These are phyloP conservation scores for Rostrohypoxylon terebratum DNA, from an alignment of 495 filamentous ascomycete species.

Conservation along the genomic window DNA sequence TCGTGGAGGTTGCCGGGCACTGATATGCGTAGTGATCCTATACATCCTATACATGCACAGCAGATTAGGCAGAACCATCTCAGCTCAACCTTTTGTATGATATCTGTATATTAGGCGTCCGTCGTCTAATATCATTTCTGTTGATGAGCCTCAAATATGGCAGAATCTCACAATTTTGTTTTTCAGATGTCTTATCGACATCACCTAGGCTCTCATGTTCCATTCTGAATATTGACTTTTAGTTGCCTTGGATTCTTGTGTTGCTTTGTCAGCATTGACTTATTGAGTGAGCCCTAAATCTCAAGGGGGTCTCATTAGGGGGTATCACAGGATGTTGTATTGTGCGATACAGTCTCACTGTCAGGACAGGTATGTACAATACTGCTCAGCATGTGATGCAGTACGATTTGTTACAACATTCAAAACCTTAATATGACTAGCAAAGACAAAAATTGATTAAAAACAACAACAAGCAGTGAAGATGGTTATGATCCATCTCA, in stretches of 20 bases:
- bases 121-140: not conserved
- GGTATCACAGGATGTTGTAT: not conserved
- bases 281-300: not conserved
- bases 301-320: not conserved
- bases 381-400: not conserved
- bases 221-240: not conserved
- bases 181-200: not conserved
- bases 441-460: not conserved
- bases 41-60: not conserved
- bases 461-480: conserved; percentile 3
- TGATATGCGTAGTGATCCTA: not conserved
- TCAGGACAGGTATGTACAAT: not conserved
- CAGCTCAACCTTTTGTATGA: conserved; percentile 27
- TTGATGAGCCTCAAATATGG: not conserved
- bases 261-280: not conserved
- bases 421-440: not conserved
- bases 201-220: too few relatives aligned
- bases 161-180: not conserved
- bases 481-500: conserved; percentile 11
- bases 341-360: not conserved
- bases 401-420: not conserved
- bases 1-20: conserved; percentile 36
- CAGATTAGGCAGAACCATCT: conserved; percentile 1
- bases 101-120: not conserved
- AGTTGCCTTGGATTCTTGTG: not conserved